These are phyloP conservation scores for Daldinia grandis DNA, from an alignment of 495 filamentous ascomycete genomes.

Conservation along the genomic window DNA sequence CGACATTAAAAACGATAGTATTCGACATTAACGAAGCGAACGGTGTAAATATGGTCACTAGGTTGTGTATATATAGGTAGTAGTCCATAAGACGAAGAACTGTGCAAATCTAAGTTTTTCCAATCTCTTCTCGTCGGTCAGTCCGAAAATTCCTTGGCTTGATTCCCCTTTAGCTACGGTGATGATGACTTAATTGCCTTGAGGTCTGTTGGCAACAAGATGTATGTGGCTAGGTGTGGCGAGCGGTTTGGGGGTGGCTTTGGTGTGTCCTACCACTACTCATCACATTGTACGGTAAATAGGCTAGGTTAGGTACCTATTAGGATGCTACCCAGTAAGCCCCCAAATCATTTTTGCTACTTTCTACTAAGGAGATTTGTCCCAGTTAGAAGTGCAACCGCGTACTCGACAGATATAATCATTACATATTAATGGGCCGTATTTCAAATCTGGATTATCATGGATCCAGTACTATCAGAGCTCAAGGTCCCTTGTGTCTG, in stretches of 20 bases:
- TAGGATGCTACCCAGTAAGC: too few relatives aligned
- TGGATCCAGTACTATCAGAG: not conserved
- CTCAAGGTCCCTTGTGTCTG: not conserved
- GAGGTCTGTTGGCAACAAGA: too few relatives aligned
- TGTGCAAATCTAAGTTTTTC: conserved; percentile 4
- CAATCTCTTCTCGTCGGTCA: not conserved
- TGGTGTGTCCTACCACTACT: too few relatives aligned
- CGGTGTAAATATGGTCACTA: conserved; percentile 30
- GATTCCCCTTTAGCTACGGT: not conserved
- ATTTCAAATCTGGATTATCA: not conserved
- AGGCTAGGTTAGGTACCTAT: too few relatives aligned
- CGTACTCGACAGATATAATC: too few relatives aligned
- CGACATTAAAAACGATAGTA: conserved; percentile 25
- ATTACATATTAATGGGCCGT: too few relatives aligned
- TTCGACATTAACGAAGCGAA: conserved; percentile 32
- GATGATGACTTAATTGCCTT: not conserved
- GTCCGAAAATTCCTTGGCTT: not conserved
- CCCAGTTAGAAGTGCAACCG: too few relatives aligned
- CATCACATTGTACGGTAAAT: too few relatives aligned
- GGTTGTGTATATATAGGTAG: conserved; percentile 43
- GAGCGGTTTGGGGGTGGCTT: too few relatives aligned
- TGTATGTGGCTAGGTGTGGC: too few relatives aligned
- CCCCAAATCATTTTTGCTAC: too few relatives aligned
- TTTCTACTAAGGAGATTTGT: too few relatives aligned
- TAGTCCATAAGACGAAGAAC: conserved; percentile 39